Percentiles rank a stretch among this genome's conserved stretches.
These are phyloP conservation scores for Heterobasidion occidentale DNA, from an alignment of 1,284 basidiomycete genomes.

Conservation along the genomic window DNA sequence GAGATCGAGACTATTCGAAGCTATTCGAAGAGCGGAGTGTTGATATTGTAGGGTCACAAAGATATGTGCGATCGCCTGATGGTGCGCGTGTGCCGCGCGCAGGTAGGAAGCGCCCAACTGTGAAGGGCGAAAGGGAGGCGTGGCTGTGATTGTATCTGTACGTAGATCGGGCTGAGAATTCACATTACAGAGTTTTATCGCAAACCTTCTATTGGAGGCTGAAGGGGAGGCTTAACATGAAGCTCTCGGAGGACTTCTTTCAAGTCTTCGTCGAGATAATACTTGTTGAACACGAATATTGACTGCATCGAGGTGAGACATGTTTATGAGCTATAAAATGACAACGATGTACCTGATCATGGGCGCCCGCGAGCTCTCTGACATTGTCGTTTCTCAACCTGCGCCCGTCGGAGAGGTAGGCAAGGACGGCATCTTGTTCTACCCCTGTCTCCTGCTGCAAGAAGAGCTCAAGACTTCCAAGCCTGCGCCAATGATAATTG, in stretches of 20 bases:
- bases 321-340: neutral
- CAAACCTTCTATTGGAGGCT: conserved; percentile 61
- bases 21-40: conserved; percentile 59
- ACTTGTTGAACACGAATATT: conserved; percentile 76
- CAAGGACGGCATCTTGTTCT: conserved; percentile 57
- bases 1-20: conserved; percentile 58
- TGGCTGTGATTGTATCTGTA: conserved; percentile 57
- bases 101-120: conserved; percentile 58
- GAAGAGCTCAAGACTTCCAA: conserved; percentile 55
- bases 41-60: conserved; percentile 50
- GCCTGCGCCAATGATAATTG: conserved; percentile 26
- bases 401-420: conserved; percentile 69
- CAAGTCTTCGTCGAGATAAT: conserved; percentile 60
- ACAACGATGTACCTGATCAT: conserved; percentile 49
- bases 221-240: conserved; percentile 48
- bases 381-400: conserved; percentile 61
- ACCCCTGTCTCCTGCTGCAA: conserved; percentile 61
- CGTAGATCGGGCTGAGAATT: neutral
- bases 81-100: conserved; percentile 52
- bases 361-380: conserved; percentile 60
- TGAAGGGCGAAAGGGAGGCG: conserved; percentile 61
- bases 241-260: conserved; percentile 54
- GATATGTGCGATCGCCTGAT: conserved; percentile 45
- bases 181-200: neutral
- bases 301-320: conserved; percentile 30